Base-by-base conservation (phyloP, 495 filamentous ascomycete genomes). In the Penicilliopsis zonata region DNA sequence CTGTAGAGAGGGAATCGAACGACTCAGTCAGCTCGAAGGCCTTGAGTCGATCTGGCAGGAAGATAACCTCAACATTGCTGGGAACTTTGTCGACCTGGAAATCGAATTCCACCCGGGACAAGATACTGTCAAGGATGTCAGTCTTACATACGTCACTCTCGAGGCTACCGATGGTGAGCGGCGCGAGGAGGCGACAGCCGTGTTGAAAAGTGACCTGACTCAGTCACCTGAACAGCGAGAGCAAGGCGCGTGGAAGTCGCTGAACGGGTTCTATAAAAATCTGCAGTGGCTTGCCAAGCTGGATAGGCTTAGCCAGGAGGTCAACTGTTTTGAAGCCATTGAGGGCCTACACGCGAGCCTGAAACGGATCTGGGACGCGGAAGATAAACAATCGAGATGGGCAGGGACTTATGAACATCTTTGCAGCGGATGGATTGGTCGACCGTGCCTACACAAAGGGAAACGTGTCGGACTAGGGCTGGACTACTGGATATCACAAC, bases 261-360 rank as follows among this genome's bases (percentile, higher is more conserved):
- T 93, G 14, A 69, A 74, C 13, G 59, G 60, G 3, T 96, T 96
- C 50, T 75, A 80, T 13, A 69, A 64, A 25, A 95, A 94, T 53
- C 58, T 98, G 28, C 78, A 83, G 44, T 71, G 79, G 40, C 60
- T 96, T 25, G 79, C 82, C 2, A 68, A 62, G 5, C 63, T 92
- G 40, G 90, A 98, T 49, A 78, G 74, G 42, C 65, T 94, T 38
- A 88, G 87, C 51, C 78, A 77, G 19, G 72, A 72, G 13, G 63
- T 94, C 7, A 90, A 87, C 42, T 86, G 90, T 52, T 85, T 86
- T 48, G 83, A 90, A 53, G 90, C 86, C 4, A 66, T 95, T 10
- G 80, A 80, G 18, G 86, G 86, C 5, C 64, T 98, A 43, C 90
- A 41, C 73, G 80, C 55, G 51, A 77, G 41, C 72, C 76, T 77